Evolutionary conservation across 352 stramenopile genomes (phyloP).

Genomic region (Nothophytophthora sp.): DNA sequence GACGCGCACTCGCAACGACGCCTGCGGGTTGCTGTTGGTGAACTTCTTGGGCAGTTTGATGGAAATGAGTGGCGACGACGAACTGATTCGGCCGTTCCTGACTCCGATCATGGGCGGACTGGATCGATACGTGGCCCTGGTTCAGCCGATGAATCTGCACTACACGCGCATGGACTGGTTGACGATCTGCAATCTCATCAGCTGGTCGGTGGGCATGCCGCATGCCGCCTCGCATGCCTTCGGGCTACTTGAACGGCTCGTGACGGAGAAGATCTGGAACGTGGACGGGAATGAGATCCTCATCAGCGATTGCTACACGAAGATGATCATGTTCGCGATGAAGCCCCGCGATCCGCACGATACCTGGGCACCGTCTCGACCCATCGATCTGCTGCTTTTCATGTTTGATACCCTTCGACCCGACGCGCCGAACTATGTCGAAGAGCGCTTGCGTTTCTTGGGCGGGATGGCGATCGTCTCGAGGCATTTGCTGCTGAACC

Average conservation of each 20-base stretch:
- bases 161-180: slow-evolving; percentile 62
- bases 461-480: slow-evolving; percentile 59
- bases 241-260: slow-evolving; percentile 59
- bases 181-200: slow-evolving; percentile 62
- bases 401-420: slow-evolving; percentile 49
- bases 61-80: slow-evolving; percentile 59
- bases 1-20: slow-evolving; percentile 36
- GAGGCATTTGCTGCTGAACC: slow-evolving; percentile 39
- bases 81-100: slow-evolving; percentile 64
- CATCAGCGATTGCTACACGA: slow-evolving; percentile 64
- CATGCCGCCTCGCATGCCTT: slow-evolving; percentile 62
- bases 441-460: slow-evolving; percentile 54
- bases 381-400: slow-evolving; percentile 53
- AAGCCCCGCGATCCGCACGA: slow-evolving; percentile 25
- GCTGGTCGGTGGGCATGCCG: slow-evolving; percentile 43
- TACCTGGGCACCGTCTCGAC: slow-evolving; percentile 32
- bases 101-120: slow-evolving; percentile 61
- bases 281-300: slow-evolving; percentile 49
- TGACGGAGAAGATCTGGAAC: slow-evolving; percentile 58
- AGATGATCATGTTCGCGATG: slow-evolving; percentile 65
- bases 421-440: slow-evolving; percentile 32
- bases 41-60: slow-evolving; percentile 53
- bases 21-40: slow-evolving; percentile 33
- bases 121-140: slow-evolving; percentile 31
- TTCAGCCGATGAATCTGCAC: slow-evolving; percentile 29